These are phyloP conservation scores for Trichoderma arundinaceum DNA, from an alignment of 2,329 filamentous ascomycete species.

Conservation along the genomic window DNA sequence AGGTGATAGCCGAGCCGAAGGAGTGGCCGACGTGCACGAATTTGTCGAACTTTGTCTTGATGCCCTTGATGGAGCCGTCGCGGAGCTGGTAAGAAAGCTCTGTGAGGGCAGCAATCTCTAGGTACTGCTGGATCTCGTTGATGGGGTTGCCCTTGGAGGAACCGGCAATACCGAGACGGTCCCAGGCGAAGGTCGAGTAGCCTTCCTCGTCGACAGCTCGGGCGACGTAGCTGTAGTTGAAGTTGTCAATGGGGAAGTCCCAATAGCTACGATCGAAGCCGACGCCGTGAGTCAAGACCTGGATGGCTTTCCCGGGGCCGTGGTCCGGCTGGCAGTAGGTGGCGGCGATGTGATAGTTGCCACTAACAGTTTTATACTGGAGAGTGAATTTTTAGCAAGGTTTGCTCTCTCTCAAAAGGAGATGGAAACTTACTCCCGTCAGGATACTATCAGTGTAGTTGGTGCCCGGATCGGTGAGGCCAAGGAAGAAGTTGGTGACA, in stretches of 20 bases:
- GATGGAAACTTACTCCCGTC: constrained; percentile 47
- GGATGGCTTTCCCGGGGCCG: constrained; percentile 46
- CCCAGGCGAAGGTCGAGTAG: constrained; percentile 65
- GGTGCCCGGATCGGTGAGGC: constrained; percentile 54
- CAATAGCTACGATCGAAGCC: constrained; percentile 61
- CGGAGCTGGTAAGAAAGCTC: constrained; percentile 58
- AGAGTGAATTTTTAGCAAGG: neutral
- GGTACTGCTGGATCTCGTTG: constrained; percentile 62
- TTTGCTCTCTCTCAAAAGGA: neutral
- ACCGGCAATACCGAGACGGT: constrained; percentile 65
- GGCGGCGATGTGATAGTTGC: constrained; percentile 62
- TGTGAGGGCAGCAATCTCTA: constrained; percentile 64
- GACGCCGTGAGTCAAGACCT: constrained; percentile 51
- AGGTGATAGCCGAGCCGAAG: constrained; percentile 65
- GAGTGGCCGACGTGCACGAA: constrained; percentile 68
- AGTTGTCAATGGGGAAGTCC: constrained; percentile 62
- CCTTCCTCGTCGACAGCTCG: constrained; percentile 59
- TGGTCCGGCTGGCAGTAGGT: constrained; percentile 65
- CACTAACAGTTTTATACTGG: constrained; percentile 56
- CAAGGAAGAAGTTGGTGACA: constrained; percentile 60
- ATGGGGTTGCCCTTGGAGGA: constrained; percentile 65
- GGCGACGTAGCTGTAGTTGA: constrained; percentile 67
- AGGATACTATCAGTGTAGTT: constrained; percentile 56
- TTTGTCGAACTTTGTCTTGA: constrained; percentile 48
- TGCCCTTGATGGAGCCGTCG: constrained; percentile 49